phyloP scores from a whole-genome alignment of 2,329 filamentous ascomycete genomes.

The Alternaria novae-zelandiae region DNA sequence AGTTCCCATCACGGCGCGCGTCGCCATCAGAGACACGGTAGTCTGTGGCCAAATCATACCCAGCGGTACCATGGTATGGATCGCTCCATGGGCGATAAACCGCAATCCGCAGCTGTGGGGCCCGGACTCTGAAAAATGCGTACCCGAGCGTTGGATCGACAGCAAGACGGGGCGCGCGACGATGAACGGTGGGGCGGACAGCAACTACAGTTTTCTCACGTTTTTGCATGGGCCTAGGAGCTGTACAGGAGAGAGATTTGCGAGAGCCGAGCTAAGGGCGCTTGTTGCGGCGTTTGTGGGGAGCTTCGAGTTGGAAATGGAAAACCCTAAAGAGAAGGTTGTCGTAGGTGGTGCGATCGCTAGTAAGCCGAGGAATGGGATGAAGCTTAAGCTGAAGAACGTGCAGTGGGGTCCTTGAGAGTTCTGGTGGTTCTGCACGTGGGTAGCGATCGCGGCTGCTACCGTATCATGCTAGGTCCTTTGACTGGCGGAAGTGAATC shows the following conservation, averaged over 20 bases:
- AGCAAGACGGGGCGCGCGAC: slow-evolving; percentile 45
- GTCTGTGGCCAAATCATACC: slow-evolving; percentile 48
- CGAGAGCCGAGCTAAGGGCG: slow-evolving; percentile 45
- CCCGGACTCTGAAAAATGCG: slow-evolving; percentile 49
- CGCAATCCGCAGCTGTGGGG: slow-evolving; percentile 53
- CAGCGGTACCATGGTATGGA: slow-evolving; percentile 46
- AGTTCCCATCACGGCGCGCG: slow-evolving; percentile 43
- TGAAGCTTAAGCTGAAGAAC: slow-evolving; percentile 42
- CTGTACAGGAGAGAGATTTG: slow-evolving; percentile 50
- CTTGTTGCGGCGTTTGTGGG: slow-evolving; percentile 46
- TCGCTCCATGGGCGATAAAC: slow-evolving; percentile 53
- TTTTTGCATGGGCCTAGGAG: slow-evolving; percentile 53
- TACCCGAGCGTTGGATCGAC: slow-evolving; percentile 56
- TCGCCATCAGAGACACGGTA: slow-evolving; percentile 40
- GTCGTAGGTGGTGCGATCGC: slow-evolving; percentile 45
- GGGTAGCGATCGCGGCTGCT: background rate
- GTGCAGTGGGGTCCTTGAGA: slow-evolving; percentile 23
- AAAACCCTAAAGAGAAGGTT: slow-evolving; percentile 37
- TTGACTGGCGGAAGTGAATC: background rate
- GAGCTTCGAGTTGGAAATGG: slow-evolving; percentile 44
- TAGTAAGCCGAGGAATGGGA: slow-evolving; percentile 48
- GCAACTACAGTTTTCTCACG: slow-evolving; percentile 51
- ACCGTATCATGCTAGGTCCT: background rate
- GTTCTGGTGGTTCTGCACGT: background rate
- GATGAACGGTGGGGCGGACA: slow-evolving; percentile 47